phyloP scores from a whole-genome alignment of 495 filamentous ascomycete species.

The Aspergillus avenaceus region DNA sequence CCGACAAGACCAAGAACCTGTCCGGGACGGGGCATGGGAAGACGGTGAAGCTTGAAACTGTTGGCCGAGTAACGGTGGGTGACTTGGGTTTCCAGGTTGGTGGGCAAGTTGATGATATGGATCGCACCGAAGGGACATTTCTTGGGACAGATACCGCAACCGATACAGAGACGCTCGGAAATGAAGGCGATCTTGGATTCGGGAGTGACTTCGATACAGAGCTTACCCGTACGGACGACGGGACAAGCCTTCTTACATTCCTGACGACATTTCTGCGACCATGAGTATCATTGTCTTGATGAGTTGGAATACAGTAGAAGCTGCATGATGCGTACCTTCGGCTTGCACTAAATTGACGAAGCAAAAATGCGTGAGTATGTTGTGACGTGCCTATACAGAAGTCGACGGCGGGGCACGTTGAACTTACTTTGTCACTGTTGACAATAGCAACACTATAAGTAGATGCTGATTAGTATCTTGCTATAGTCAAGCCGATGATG shows the following conservation, averaged over 20 bases:
- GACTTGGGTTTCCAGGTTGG: conserved; percentile 95
- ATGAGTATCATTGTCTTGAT: conserved; percentile 10
- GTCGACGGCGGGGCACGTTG: conserved; percentile 29
- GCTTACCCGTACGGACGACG: conserved; percentile 95
- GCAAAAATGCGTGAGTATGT: conserved; percentile 31
- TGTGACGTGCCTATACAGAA: conserved; percentile 10
- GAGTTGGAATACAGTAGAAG: background rate
- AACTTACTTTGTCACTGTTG: conserved; percentile 86
- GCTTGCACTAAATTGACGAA: conserved; percentile 70
- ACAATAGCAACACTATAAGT: conserved; percentile 87
- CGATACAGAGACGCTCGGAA: conserved; percentile 89
- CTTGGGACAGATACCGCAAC: conserved; percentile 98
- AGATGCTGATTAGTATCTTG: conserved; percentile 12
- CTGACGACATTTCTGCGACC: conserved; percentile 79
- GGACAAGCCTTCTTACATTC: conserved; percentile 99
- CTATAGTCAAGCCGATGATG: background rate
- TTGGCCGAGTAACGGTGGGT: conserved; percentile 98
- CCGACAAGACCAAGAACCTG: conserved; percentile 97
- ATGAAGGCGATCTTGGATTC: conserved; percentile 97
- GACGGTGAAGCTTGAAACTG: conserved; percentile 97
- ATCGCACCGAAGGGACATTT: conserved; percentile 99
- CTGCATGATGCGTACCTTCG: conserved; percentile 62
- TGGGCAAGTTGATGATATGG: conserved; percentile 98
- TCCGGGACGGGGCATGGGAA: conserved; percentile 91
- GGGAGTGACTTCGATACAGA: conserved; percentile 89